Evolutionary conservation across 179 eudicot genomes (phyloP).

Genomic region (Monotropa hypopitys): DNA sequence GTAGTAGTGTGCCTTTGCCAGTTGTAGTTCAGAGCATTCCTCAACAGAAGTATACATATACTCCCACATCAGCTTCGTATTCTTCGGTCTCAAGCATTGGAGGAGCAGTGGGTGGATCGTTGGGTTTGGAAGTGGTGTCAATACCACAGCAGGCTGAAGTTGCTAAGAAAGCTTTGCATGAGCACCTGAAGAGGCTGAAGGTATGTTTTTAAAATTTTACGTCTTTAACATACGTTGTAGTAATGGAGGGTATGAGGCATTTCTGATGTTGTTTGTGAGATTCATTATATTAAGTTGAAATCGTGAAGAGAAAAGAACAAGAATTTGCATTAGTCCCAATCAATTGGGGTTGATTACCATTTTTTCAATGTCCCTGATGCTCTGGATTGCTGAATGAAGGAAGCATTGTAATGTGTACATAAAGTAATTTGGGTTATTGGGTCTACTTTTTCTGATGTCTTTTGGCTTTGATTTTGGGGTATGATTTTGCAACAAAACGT

Average conservation of each 20-base stretch:
- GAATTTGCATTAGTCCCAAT: background rate
- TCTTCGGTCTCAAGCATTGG: conserved; percentile 42
- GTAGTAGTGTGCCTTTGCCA: conserved; percentile 20
- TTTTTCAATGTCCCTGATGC: no score
- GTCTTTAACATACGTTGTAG: background rate
- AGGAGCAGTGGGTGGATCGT: conserved; percentile 39
- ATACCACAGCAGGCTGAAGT: conserved; percentile 71
- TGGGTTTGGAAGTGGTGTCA: conserved; percentile 41
- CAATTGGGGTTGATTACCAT: no score
- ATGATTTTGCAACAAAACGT: no score
- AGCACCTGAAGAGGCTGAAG: conserved; percentile 63
- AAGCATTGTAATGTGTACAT: no score
- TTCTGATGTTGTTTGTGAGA: background rate
- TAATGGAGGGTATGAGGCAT: background rate
- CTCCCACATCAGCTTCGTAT: conserved; percentile 17
- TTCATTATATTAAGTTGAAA: background rate
- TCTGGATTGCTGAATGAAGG: no score
- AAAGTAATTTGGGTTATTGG: no score
- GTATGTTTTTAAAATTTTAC: conserved; percentile 21
- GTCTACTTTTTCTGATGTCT: no score
- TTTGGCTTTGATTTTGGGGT: no score
- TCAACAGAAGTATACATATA: conserved; percentile 23
- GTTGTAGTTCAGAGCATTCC: conserved; percentile 27
- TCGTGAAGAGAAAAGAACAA: background rate
- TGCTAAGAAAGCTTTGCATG: conserved; percentile 68